Evolutionary conservation across 176 grass and related monocot species (phyloP).

Genomic region (Metroxylon sagu): DNA sequence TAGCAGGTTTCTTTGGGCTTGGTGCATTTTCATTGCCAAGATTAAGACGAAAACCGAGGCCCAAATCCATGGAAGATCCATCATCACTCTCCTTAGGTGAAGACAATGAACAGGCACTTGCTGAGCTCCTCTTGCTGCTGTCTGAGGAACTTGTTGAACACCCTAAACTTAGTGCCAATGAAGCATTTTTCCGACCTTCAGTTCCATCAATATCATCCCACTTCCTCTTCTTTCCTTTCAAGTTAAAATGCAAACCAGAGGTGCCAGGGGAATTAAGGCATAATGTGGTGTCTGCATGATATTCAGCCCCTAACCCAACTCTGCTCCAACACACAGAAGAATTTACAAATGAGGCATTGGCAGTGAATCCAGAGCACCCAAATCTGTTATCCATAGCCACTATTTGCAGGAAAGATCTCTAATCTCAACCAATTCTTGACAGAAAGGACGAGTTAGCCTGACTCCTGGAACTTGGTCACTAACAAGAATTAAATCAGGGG

Average conservation of each 20-base stretch:
- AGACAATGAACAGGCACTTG: conserved; percentile 14
- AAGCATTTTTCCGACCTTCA: background rate
- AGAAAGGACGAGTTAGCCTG: background rate
- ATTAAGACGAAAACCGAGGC: conserved; percentile 14
- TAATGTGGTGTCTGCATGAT: conserved; percentile 18
- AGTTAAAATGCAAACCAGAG: background rate
- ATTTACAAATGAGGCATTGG: conserved; percentile 1
- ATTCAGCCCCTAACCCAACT: conserved; percentile 1
- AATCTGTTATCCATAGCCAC: conserved; percentile 13
- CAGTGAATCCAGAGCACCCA: background rate
- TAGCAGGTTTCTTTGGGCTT: conserved; percentile 7
- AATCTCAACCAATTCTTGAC: background rate
- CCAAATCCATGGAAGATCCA: conserved; percentile 18
- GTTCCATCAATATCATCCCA: conserved; percentile 10
- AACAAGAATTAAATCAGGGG: background rate
- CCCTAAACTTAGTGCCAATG: conserved; percentile 9
- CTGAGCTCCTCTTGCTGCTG: conserved; percentile 14
- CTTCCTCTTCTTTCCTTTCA: conserved; percentile 15
- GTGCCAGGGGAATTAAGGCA: background rate
- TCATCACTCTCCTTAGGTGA: conserved; percentile 17
- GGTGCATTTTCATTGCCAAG: conserved; percentile 13
- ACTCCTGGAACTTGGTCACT: conserved; percentile 1
- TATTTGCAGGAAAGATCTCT: background rate
- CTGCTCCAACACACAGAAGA: background rate
- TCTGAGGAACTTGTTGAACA: conserved; percentile 12